Conservation (phyloP, 2,329 filamentous ascomycete genomes). For the Pseudocercospora cruenta region DNA sequence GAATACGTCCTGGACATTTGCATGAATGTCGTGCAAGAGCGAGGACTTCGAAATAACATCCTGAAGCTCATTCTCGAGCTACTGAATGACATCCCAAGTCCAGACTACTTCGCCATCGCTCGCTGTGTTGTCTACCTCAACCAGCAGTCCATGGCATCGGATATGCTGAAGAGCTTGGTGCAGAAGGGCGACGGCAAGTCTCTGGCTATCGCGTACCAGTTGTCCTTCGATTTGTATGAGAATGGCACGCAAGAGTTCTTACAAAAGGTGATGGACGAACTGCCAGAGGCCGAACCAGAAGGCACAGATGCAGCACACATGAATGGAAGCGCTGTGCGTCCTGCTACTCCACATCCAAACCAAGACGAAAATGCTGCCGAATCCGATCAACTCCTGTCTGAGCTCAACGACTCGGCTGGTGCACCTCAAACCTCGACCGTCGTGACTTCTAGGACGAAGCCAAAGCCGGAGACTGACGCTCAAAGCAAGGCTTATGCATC, state of each 20-base stretch:
- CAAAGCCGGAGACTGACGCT: slow-evolving; percentile 51
- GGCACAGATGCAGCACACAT: slow-evolving; percentile 43
- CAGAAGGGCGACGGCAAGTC: slow-evolving; percentile 77
- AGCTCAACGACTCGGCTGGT: slow-evolving; percentile 59
- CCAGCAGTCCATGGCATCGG: slow-evolving; percentile 85
- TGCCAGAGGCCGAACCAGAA: slow-evolving; percentile 63
- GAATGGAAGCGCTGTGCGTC: slow-evolving; percentile 44
- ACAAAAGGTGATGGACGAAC: slow-evolving; percentile 79
- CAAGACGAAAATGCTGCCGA: slow-evolving; percentile 57
- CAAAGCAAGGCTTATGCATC: slow-evolving; percentile 59
- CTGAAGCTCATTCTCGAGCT: slow-evolving; percentile 89
- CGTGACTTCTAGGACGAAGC: slow-evolving; percentile 47
- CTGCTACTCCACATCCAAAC: slow-evolving; percentile 36
- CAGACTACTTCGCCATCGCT: slow-evolving; percentile 97
- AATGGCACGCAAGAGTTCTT: slow-evolving; percentile 98
- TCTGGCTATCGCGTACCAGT: slow-evolving; percentile 88
- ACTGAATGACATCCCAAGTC: slow-evolving; percentile 87
- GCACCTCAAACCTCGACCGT: slow-evolving; percentile 57
- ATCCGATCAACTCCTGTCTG: slow-evolving; percentile 60
- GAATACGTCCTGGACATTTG: slow-evolving; percentile 95
- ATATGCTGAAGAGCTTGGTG: slow-evolving; percentile 80
- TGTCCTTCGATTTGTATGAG: slow-evolving; percentile 97
- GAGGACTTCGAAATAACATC: slow-evolving; percentile 80
- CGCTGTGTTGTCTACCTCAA: slow-evolving; percentile 97
- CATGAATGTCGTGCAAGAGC: slow-evolving; percentile 97